phyloP scores from a whole-genome alignment of 2,329 filamentous ascomycete genomes.

The Xylaria sp. region DNA sequence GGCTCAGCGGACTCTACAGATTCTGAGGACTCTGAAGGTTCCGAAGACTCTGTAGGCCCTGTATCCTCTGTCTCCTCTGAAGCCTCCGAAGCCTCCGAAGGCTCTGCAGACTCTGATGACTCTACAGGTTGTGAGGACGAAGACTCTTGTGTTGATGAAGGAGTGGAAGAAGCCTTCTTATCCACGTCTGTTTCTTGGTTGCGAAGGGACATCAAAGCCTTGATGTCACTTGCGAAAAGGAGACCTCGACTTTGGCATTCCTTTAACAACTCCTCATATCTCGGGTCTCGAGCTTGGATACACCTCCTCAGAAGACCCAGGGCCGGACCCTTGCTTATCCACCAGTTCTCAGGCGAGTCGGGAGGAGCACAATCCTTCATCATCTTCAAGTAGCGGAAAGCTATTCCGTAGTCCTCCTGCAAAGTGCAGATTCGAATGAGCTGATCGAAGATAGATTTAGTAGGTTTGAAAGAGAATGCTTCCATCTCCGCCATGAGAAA shows the following conservation, averaged over 20 bases:
- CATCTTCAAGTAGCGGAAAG: conserved; percentile 31
- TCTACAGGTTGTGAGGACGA: too few relatives aligned
- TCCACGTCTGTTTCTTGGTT: neutral
- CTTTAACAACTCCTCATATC: conserved; percentile 32
- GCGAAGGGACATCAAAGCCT: conserved; percentile 16
- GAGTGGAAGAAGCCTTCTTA: neutral
- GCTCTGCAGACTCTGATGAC: neutral
- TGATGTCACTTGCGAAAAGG: conserved; percentile 26
- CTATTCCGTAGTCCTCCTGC: conserved; percentile 33
- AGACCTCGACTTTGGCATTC: conserved; percentile 29
- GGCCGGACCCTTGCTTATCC: conserved; percentile 32
- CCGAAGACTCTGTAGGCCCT: too few relatives aligned
- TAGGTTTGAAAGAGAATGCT: conserved; percentile 31
- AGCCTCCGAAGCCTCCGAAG: too few relatives aligned
- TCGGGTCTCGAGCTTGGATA: conserved; percentile 31
- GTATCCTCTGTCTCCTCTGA: too few relatives aligned
- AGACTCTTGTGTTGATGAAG: neutral
- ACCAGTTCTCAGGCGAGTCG: conserved; percentile 22
- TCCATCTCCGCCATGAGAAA: conserved; percentile 38
- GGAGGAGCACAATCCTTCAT: conserved; percentile 21
- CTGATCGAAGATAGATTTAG: conserved; percentile 29
- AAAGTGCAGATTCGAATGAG: conserved; percentile 32
- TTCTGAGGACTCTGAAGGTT: too few relatives aligned
- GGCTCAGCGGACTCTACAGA: too few relatives aligned
- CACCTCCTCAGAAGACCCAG: conserved; percentile 33